Evolutionary conservation across 352 stramenopile genomes (phyloP), one percentile per base, ranked within the genome.

Genomic region (Globisporangium echinulatum): DNA sequence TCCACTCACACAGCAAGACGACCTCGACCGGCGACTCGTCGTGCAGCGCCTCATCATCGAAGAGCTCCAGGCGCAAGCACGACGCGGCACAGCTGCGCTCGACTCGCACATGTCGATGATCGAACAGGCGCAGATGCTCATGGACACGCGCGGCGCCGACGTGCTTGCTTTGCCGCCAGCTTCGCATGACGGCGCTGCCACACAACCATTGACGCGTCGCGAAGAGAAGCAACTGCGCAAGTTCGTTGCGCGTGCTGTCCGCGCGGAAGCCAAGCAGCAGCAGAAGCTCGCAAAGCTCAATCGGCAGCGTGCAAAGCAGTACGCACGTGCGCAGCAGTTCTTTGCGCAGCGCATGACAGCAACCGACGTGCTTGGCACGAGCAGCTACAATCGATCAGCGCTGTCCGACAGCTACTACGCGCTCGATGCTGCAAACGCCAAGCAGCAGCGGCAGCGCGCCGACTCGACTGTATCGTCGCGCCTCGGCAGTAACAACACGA

Each of bases 181-280:
- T 33, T 3, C 25, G 25, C 25, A 33, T 3, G 25, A 33, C 25
- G 25, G 25, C 25, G 25, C 25, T 19, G 25, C 25, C 33, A 17
- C 40, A 4, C 56, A 55, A 37, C 49, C 39, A 8, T 19, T 70
- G 10, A 61, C 58, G 52, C 69, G 71, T 52, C 56, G 53, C 4
- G 70, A 72, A 8, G 61, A 68, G 51, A 70, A 74, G 58, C 69
- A 71, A 39, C 62, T 77, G 7, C 64, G 59, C 25, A 79, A 73
- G 61, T 66, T 59, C 25, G 55, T 75, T 13, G 61, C 66, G 8
- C 64, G 61, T 7, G 64, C 65, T 4, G 37, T 68, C 15, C 65
- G 64, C 13, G 54, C 63, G 39, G 72, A 81, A 52, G 61, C 64
- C 39, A 81, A 74, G 50, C 56, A 78, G 59, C 59, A 64, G 33